A percentile compares a stretch with the other conserved stretches of the same genome.
Conservation (phyloP, 2,329 filamentous ascomycete species). For the Arthrobotrys sinensis region DNA sequence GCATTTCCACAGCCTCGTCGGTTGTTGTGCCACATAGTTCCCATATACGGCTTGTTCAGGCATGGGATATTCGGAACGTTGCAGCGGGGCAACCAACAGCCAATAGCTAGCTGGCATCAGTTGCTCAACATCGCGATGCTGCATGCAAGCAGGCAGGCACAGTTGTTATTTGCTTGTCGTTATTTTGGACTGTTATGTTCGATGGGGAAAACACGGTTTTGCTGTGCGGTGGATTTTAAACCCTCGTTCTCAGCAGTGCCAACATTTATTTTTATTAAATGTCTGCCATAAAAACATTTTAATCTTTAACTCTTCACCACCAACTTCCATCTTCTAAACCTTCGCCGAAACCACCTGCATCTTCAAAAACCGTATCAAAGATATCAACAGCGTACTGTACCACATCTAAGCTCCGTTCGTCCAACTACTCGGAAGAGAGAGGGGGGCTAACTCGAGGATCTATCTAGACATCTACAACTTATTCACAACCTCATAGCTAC, state of each 20-base stretch:
- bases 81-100: background rate
- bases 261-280: too few relatives aligned
- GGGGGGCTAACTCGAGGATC: too few relatives aligned
- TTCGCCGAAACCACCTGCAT: background rate
- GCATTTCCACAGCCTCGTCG: background rate
- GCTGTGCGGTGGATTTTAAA: too few relatives aligned
- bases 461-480: background rate
- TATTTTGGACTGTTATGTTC: background rate
- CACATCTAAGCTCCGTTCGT: too few relatives aligned
- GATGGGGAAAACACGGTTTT: too few relatives aligned
- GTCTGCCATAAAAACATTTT: too few relatives aligned
- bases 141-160: conserved; percentile 23
- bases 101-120: background rate
- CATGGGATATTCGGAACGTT: background rate
- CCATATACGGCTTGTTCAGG: background rate
- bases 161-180: background rate
- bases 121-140: conserved; percentile 2
- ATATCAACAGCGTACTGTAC: too few relatives aligned
- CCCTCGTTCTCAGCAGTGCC: too few relatives aligned
- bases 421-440: too few relatives aligned
- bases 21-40: conserved; percentile 10
- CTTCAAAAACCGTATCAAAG: background rate
- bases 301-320: background rate
- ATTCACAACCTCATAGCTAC: background rate
- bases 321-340: background rate